These are phyloP conservation scores for Chromera velia DNA, from an alignment of 73 alveolate species.

Conservation along the genomic window DNA sequence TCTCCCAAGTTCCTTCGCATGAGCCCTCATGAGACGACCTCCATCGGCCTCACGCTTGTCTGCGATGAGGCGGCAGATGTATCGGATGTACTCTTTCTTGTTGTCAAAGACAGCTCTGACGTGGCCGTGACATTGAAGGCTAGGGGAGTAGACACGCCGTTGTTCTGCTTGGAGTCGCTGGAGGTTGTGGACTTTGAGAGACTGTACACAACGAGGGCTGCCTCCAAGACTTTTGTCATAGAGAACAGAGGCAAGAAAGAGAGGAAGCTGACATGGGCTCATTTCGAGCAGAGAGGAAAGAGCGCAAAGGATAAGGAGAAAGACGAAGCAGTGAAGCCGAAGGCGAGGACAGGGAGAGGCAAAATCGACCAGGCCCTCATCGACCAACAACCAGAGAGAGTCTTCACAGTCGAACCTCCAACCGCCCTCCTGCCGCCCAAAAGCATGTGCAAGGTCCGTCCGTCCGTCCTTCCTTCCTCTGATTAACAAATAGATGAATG, in stretches of 20 bases:
- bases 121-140: background rate
- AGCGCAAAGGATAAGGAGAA: conserved; percentile 4
- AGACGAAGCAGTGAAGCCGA: conserved; percentile 19
- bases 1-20: conserved; percentile 25
- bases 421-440: conserved; percentile 17
- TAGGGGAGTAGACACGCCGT: conserved; percentile 1
- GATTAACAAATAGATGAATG: too few species aligned
- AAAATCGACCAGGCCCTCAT: too few species aligned
- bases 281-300: conserved; percentile 44
- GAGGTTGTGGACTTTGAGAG: conserved; percentile 92
- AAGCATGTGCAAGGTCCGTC: too few species aligned
- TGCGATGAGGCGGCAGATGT: background rate
- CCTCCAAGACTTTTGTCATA: conserved; percentile 82
- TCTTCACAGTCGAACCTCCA: conserved; percentile 23
- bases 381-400: background rate
- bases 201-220: conserved; percentile 87
- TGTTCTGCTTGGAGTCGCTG: conserved; percentile 82
- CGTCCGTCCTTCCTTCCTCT: too few species aligned
- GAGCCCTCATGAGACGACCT: conserved; percentile 22
- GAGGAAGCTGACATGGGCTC: conserved; percentile 80
- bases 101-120: background rate
- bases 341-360: too few species aligned
- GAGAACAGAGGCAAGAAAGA: conserved; percentile 98
- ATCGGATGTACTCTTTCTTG: background rate
- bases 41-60: conserved; percentile 3